These are phyloP conservation scores for Suhomyces bribrorum DNA, from an alignment of 1,139 yeast genomes.

Conservation along the genomic window DNA sequence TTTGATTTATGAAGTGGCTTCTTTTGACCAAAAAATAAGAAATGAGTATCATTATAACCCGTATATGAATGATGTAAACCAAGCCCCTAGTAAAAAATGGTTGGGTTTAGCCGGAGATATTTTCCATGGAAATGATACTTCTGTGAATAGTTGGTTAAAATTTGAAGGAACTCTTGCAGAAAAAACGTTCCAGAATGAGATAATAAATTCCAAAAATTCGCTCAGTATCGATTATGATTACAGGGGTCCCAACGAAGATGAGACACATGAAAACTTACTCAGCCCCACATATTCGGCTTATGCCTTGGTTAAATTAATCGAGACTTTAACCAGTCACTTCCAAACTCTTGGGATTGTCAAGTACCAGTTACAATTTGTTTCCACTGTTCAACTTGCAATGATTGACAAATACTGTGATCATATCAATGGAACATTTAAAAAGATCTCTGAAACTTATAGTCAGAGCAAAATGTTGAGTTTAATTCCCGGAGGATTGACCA, in stretches of 20 bases:
- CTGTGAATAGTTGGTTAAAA: conserved; percentile 58
- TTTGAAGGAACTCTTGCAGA: conserved; percentile 62
- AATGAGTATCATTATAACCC: conserved; percentile 60
- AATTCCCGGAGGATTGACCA: conserved; percentile 36
- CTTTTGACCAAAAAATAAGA: conserved; percentile 58
- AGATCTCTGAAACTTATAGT: conserved; percentile 47
- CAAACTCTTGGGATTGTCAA: conserved; percentile 56
- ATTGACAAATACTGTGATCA: conserved; percentile 60
- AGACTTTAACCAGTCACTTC: conserved; percentile 67
- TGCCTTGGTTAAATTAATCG: conserved; percentile 61
- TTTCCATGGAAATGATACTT: conserved; percentile 37
- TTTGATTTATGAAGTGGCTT: conserved; percentile 57
- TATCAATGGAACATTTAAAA: conserved; percentile 47
- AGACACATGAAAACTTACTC: conserved; percentile 24
- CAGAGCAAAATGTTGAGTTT: conserved; percentile 38
- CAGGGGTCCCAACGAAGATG: conserved; percentile 39
- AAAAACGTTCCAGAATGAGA: conserved; percentile 55
- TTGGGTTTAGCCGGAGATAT: conserved; percentile 60
- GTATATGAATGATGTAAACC: conserved; percentile 29
- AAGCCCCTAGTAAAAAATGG: conserved; percentile 47
- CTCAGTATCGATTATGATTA: conserved; percentile 65
- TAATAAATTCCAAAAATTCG: conserved; percentile 54
- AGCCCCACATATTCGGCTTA: conserved; percentile 71
- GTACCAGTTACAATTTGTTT: conserved; percentile 67
- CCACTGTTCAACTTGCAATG: conserved; percentile 67